Base-by-base conservation (phyloP, 768 basidiomycete species). In the Mycena vulgaris region DNA sequence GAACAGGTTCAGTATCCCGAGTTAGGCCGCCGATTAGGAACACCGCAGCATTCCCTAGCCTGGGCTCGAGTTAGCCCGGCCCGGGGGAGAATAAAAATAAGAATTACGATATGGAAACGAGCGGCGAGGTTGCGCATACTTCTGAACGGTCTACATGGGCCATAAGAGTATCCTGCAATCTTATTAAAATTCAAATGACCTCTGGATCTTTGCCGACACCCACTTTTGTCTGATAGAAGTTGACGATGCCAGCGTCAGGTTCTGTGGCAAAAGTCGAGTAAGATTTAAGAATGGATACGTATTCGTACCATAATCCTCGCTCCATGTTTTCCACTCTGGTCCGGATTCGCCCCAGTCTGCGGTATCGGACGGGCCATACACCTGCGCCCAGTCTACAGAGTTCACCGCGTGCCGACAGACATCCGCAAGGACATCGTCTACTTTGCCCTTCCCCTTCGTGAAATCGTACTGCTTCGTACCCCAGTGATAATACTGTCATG, bases 71-170 rank as follows among this genome's bases (percentile, higher is more conserved):
- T 67, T n/a, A 68, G 47, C 57, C 25, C 52, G 48, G 55, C n/a
- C 5, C 40, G 39, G 39, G 53, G 23, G 30, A 59, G 37, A 16
- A 28, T 33, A 30, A 33, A 35, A n/a, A 37, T 3, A 25, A 21
- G 10, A 80, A 93, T 75, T 73, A 97, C 96, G 96, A 98, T 57
- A 99, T 91, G 0, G 96, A 98, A 7, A 98, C 95, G 0, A 99
- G 87, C 0, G 97, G 97, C 0, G 95, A 92, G 6, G 95, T 95
- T 2, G 95, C 91, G 74, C 96, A 97, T 11, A 97, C 87, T 81
- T 99, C 97, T 25, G 97, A 96, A 23, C 95, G 93, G 80, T 99
- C 97, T n/a, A 98, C 95, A 79, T 99, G 97, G 0, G 90, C 97
- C 93, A 98, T 98, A 23, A 99, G 88, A 0, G 96, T 95, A 71